A percentile compares a stretch with the other conserved stretches of the same genome.
Evolutionary conservation across 2,329 filamentous ascomycete species (phyloP).

Genomic region (Setomelanomma holmii): DNA sequence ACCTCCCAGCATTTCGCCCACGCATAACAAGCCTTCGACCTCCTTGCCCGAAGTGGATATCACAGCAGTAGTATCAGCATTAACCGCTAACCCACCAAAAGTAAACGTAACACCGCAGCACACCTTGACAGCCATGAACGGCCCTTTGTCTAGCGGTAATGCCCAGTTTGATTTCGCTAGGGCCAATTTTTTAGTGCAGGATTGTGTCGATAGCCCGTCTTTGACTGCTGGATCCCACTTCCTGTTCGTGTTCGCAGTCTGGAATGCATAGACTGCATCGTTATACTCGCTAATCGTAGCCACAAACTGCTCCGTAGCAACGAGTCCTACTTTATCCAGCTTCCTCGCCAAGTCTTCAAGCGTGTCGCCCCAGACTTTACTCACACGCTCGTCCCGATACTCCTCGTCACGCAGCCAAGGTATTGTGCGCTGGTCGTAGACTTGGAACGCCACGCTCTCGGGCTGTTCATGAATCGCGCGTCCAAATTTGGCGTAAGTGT

Average conservation of each 20-base stretch:
- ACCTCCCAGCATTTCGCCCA: slow-evolving; percentile 69
- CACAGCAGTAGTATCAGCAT: slow-evolving; percentile 62
- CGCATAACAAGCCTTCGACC: slow-evolving; percentile 66
- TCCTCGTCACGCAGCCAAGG: slow-evolving; percentile 67
- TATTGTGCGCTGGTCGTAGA: slow-evolving; percentile 65
- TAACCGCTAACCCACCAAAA: slow-evolving; percentile 68
- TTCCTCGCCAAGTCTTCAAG: slow-evolving; percentile 58
- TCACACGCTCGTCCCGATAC: slow-evolving; percentile 65
- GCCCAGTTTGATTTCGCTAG: slow-evolving; percentile 68
- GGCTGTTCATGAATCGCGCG: slow-evolving; percentile 67
- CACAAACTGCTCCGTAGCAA: background rate
- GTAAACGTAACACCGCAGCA: slow-evolving; percentile 73
- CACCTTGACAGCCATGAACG: slow-evolving; percentile 70
- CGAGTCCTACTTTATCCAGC: background rate
- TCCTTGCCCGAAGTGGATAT: slow-evolving; percentile 53
- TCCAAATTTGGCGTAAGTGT: slow-evolving; percentile 72
- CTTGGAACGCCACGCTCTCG: slow-evolving; percentile 65
- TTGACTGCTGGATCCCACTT: slow-evolving; percentile 67
- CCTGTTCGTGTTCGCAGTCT: slow-evolving; percentile 52
- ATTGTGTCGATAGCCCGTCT: slow-evolving; percentile 69
- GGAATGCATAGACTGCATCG: slow-evolving; percentile 59
- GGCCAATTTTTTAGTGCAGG: slow-evolving; percentile 36
- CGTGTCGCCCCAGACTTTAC: slow-evolving; percentile 58
- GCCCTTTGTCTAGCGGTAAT: slow-evolving; percentile 61
- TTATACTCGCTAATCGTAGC: slow-evolving; percentile 65